Conservation (phyloP, 2,329 filamentous ascomycete species). For the Rhynchosporium graminicola region DNA sequence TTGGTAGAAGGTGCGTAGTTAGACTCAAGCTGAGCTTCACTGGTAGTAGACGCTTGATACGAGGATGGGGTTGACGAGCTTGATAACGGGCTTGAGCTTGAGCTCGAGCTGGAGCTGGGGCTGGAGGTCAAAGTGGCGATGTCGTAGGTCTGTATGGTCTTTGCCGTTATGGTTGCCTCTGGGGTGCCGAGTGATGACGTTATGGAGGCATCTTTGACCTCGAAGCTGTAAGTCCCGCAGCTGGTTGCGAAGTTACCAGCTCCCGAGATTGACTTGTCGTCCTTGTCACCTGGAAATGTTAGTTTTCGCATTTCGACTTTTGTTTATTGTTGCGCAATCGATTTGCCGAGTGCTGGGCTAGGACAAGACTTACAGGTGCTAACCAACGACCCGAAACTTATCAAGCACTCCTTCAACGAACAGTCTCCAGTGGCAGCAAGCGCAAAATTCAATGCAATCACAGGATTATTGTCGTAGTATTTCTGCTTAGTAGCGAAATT, state of each 20-base stretch:
- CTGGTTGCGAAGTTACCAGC: constrained; percentile 10
- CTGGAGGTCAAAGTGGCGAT: constrained; percentile 6
- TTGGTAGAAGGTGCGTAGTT: constrained; percentile 10
- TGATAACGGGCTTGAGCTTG: not conserved
- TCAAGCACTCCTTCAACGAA: constrained; percentile 15
- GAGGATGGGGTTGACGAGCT: constrained; percentile 4
- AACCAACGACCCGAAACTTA: constrained; percentile 16
- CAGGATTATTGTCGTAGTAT: constrained; percentile 17
- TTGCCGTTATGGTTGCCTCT: constrained; percentile 9
- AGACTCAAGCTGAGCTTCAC: constrained; percentile 2
- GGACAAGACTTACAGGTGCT: constrained; percentile 11
- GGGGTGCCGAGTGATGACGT: constrained; percentile 1
- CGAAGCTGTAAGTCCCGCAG: constrained; percentile 18
- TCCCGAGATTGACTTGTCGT: constrained; percentile 17
- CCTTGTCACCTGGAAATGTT: constrained; percentile 1
- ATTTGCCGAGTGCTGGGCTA: not conserved
- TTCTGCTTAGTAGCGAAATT: constrained; percentile 11
- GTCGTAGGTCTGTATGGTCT: constrained; percentile 18
- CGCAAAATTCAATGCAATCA: constrained; percentile 14
- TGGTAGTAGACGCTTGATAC: constrained; percentile 3
- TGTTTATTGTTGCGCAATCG: not conserved
- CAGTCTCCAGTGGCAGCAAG: constrained; percentile 4
- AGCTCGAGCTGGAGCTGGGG: constrained; percentile 2
- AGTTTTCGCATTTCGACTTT: not conserved
- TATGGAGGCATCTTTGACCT: constrained; percentile 7